A percentile compares a stretch with the other conserved stretches of the same genome.
These are phyloP conservation scores for Parastagonospora nodorum DNA, from an alignment of 2,329 filamentous ascomycete species.

Conservation along the genomic window DNA sequence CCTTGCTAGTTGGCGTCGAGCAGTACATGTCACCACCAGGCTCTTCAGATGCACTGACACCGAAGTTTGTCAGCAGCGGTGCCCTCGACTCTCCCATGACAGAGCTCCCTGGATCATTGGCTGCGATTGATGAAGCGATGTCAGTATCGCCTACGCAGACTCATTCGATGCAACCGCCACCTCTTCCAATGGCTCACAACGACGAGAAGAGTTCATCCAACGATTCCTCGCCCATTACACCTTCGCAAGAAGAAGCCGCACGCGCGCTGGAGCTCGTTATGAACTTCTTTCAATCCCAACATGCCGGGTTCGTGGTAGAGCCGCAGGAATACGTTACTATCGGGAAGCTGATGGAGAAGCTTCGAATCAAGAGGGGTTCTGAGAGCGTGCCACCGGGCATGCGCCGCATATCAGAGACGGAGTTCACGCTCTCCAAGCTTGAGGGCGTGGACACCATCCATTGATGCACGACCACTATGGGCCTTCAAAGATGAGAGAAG, in stretches of 20 bases:
- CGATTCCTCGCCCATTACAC: constrained; percentile 60
- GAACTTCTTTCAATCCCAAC: constrained; percentile 76
- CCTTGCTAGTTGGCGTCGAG: constrained; percentile 68
- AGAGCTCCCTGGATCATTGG: constrained; percentile 48
- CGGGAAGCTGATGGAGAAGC: constrained; percentile 82
- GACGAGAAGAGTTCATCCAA: constrained; percentile 25
- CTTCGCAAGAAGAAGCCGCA: constrained; percentile 83
- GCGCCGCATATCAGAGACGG: constrained; percentile 44
- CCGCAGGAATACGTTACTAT: constrained; percentile 78
- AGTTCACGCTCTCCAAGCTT: constrained; percentile 35
- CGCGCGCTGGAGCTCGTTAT: constrained; percentile 81
- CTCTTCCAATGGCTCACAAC: constrained; percentile 44
- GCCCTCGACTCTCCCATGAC: constrained; percentile 59
- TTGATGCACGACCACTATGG: constrained; percentile 9
- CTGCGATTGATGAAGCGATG: constrained; percentile 50
- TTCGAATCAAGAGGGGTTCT: constrained; percentile 67
- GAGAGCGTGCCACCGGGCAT: constrained; percentile 39
- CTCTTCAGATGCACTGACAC: constrained; percentile 59
- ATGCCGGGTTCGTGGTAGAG: constrained; percentile 72
- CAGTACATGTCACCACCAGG: constrained; percentile 59
- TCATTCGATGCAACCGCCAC: constrained; percentile 54
- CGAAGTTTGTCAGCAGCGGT: constrained; percentile 56
- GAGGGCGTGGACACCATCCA: constrained; percentile 38
- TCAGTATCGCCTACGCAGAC: constrained; percentile 41
- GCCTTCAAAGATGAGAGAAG: too few species aligned